These are phyloP conservation scores for Ophiostoma fasciatum DNA, from an alignment of 2,329 filamentous ascomycete genomes.

Conservation along the genomic window DNA sequence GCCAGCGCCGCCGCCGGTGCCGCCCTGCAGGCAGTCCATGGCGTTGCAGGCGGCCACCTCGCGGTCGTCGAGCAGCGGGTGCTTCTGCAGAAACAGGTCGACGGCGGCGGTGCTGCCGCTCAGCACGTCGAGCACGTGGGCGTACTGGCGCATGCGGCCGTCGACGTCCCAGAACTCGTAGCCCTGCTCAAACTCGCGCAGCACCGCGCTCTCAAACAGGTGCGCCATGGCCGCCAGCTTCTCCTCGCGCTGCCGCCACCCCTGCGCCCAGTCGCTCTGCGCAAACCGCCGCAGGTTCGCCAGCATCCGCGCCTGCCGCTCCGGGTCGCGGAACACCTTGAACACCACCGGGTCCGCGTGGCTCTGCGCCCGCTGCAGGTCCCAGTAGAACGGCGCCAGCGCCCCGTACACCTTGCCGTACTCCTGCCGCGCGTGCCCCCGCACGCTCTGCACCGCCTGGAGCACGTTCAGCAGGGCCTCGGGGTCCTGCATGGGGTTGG, in stretches of 20 bases:
- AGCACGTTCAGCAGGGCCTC: slow-evolving; percentile 55
- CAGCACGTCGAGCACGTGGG: slow-evolving; percentile 66
- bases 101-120: slow-evolving; percentile 68
- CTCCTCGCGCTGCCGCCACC: slow-evolving; percentile 55
- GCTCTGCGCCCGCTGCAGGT: slow-evolving; percentile 56
- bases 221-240: slow-evolving; percentile 59
- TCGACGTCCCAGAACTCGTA: slow-evolving; percentile 82
- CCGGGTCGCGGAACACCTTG: slow-evolving; percentile 71
- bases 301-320: slow-evolving; percentile 81
- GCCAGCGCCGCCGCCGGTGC: slow-evolving; percentile 18
- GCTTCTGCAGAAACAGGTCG: slow-evolving; percentile 78
- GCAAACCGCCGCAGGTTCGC: slow-evolving; percentile 66
- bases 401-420: slow-evolving; percentile 86
- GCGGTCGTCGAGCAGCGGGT: slow-evolving; percentile 65
- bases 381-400: slow-evolving; percentile 75
- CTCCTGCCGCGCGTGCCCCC: slow-evolving; percentile 75
- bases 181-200: slow-evolving; percentile 85
- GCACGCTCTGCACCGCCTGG: slow-evolving; percentile 56
- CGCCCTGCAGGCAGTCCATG: slow-evolving; percentile 65
- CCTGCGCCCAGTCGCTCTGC: slow-evolving; percentile 64
- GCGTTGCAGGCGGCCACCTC: slow-evolving; percentile 53
- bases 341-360: slow-evolving; percentile 77
- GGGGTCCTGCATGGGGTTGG: slow-evolving; percentile 39
- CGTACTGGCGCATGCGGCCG: slow-evolving; percentile 77
- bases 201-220: slow-evolving; percentile 80